phyloP scores from a whole-genome alignment of 768 basidiomycete species.

The Mycena sanguinolenta region DNA sequence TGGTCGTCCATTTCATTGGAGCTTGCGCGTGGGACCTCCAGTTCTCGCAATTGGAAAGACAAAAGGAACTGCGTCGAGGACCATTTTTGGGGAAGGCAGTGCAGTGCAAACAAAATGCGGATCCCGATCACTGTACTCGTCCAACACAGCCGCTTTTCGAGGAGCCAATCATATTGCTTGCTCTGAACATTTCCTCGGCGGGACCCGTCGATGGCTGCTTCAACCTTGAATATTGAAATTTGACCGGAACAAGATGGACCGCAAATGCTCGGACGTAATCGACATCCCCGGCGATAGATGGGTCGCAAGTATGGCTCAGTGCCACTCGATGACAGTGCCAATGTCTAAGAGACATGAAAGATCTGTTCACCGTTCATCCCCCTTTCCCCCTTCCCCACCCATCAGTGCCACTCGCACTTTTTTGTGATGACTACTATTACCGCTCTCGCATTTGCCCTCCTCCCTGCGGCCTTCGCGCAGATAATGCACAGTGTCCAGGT shows the following conservation, averaged over 20 bases:
- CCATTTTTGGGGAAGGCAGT: constrained; percentile 8
- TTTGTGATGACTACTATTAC: constrained; percentile 17
- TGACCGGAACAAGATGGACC: background rate
- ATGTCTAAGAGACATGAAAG: background rate
- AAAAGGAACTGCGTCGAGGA: background rate
- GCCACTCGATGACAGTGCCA: background rate
- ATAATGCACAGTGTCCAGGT: constrained; percentile 35
- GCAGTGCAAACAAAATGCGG: constrained; percentile 1
- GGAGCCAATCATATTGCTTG: background rate
- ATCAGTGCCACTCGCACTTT: constrained; percentile 7
- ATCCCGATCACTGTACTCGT: background rate
- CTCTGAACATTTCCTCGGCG: background rate
- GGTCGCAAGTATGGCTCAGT: background rate
- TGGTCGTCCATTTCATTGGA: too few relatives aligned
- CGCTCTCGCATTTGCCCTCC: constrained; percentile 13
- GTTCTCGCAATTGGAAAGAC: background rate
- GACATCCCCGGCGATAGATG: constrained; percentile 1
- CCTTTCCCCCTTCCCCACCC: background rate
- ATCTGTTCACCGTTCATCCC: background rate
- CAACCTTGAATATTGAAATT: too few relatives aligned
- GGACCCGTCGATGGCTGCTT: background rate
- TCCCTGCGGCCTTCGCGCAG: constrained; percentile 28
- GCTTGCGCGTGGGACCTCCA: too few relatives aligned
- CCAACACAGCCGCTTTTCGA: background rate
- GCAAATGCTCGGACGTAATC: background rate